Conservation (phyloP, 2,329 filamentous ascomycete genomes). For the Hypoxylon sp. region DNA sequence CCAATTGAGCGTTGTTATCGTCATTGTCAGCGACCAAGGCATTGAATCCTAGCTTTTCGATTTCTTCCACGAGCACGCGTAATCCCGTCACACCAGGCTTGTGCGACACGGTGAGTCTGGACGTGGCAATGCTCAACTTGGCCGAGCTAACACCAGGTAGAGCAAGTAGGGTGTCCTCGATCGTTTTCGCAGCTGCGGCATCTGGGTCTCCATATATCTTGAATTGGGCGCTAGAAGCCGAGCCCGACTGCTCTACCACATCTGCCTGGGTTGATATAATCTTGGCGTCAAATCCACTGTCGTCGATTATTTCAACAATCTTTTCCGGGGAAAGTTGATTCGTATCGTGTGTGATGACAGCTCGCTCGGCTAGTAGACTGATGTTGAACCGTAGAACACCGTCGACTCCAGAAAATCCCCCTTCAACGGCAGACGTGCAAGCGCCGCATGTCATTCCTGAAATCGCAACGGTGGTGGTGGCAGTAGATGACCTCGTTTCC, state of each 20-base stretch:
- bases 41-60: conserved; percentile 88
- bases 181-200: conserved; percentile 74
- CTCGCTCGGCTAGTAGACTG: conserved; percentile 90
- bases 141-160: conserved; percentile 80
- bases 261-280: conserved; percentile 81
- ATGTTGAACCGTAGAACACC: conserved; percentile 93
- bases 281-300: conserved; percentile 87
- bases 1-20: conserved; percentile 95
- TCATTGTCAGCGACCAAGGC: conserved; percentile 90
- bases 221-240: conserved; percentile 75
- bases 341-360: conserved; percentile 86
- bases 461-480: conserved; percentile 87
- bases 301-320: conserved; percentile 86
- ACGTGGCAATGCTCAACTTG: conserved; percentile 77
- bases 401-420: conserved; percentile 79
- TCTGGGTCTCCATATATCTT: conserved; percentile 86
- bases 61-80: conserved; percentile 81
- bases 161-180: conserved; percentile 75
- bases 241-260: conserved; percentile 63
- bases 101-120: conserved; percentile 79
- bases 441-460: conserved; percentile 98
- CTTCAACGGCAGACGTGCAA: conserved; percentile 91
- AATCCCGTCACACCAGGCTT: conserved; percentile 79
- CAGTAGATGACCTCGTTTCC: conserved; percentile 57
- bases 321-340: conserved; percentile 76